Conservation (phyloP, 345 rosid genomes). For the Conringia planisiliqua region DNA sequence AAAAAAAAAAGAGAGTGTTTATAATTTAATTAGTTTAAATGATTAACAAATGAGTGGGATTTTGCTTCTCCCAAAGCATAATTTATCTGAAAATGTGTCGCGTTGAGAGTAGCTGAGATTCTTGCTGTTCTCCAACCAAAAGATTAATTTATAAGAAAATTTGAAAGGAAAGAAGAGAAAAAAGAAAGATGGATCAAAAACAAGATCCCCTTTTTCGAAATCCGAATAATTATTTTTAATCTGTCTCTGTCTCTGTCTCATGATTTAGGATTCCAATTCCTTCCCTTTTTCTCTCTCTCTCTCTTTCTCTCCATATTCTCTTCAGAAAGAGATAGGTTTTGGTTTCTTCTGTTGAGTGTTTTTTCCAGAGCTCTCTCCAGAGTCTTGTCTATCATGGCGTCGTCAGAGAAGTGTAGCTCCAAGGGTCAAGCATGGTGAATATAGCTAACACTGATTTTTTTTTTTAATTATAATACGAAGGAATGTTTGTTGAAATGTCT, state of each 20-base stretch:
- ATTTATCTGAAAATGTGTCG: conserved; percentile 25
- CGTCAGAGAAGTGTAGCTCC: conserved; percentile 51
- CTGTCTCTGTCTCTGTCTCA: conserved; percentile 51
- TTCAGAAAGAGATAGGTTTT: conserved; percentile 7
- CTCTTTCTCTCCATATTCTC: conserved; percentile 17
- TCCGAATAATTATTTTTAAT: conserved; percentile 31
- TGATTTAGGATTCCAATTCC: conserved; percentile 43
- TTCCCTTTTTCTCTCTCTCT: background rate
- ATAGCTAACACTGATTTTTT: background rate
- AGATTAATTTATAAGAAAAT: background rate
- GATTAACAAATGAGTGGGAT: conserved; percentile 24
- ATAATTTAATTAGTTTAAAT: background rate
- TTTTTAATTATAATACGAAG: no score
- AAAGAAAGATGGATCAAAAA: conserved; percentile 11
- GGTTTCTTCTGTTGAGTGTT: conserved; percentile 12
- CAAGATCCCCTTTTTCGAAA: conserved; percentile 44
- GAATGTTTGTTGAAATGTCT: background rate
- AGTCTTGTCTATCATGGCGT: conserved; percentile 47
- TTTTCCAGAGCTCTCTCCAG: conserved; percentile 7
- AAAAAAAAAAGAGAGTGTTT: background rate
- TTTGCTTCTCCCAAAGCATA: conserved; percentile 30
- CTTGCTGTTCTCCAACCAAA: conserved; percentile 40
- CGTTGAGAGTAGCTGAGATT: conserved; percentile 47
- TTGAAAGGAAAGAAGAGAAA: background rate
- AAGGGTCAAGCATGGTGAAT: conserved; percentile 94